Conservation (phyloP, 2,329 filamentous ascomycete genomes). For the Xylaria sp. region DNA sequence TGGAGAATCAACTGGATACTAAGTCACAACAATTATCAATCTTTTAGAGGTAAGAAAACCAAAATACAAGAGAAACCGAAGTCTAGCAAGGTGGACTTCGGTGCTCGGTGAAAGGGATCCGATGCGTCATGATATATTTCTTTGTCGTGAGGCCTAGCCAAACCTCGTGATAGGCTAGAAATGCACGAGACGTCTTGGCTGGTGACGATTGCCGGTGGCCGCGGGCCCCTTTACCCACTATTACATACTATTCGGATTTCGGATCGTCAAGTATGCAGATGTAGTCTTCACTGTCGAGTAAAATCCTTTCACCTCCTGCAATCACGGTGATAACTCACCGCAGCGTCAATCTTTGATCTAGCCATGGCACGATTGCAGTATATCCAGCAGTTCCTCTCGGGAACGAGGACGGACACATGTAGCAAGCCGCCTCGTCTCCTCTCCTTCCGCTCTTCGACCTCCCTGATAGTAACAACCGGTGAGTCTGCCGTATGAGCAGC, state of each 20-base stretch:
- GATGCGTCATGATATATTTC: too few relatives aligned
- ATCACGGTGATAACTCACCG: not conserved
- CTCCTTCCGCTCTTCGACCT: constrained; percentile 54
- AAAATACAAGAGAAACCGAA: too few relatives aligned
- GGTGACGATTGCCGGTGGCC: constrained; percentile 15
- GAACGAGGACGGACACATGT: constrained; percentile 40
- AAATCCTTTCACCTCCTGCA: not conserved
- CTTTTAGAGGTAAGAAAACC: too few relatives aligned
- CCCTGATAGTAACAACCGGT: constrained; percentile 53
- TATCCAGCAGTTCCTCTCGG: constrained; percentile 47
- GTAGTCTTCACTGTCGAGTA: not conserved
- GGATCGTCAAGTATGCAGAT: not conserved
- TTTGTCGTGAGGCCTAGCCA: not conserved
- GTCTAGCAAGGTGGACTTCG: too few relatives aligned
- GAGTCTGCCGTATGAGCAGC: constrained; percentile 30
- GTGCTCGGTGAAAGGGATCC: too few relatives aligned
- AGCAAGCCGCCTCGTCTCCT: constrained; percentile 52
- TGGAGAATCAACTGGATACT: too few relatives aligned
- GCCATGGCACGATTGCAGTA: constrained; percentile 33
- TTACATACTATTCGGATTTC: constrained; percentile 31
- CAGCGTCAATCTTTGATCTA: not conserved
- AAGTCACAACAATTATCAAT: too few relatives aligned
- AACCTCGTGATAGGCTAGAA: not conserved
- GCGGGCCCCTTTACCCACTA: constrained; percentile 23
- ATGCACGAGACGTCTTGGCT: constrained; percentile 13